Evolutionary conservation across 148 eudicot genomes (phyloP).

Genomic region (Chenopodium formosanum): DNA sequence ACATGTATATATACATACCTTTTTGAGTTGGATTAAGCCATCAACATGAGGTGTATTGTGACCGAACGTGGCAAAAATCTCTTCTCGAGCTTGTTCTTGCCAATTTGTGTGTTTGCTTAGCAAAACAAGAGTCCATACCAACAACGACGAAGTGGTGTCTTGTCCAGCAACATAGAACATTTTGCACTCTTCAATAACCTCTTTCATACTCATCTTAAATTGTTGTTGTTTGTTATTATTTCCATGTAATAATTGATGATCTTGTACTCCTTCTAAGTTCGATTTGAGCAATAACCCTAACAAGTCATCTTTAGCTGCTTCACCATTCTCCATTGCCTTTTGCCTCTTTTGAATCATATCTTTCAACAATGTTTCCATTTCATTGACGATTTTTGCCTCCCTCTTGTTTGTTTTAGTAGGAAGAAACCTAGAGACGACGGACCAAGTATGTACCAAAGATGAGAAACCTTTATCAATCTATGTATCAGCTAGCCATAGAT

Average conservation of each 20-base stretch:
- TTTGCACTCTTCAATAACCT: conserved; percentile 53
- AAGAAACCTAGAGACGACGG: conserved; percentile 24
- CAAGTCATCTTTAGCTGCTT: conserved; percentile 34
- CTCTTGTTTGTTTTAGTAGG: conserved; percentile 39
- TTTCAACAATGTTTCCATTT: conserved; percentile 29
- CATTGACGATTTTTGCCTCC: conserved; percentile 29
- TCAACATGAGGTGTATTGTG: conserved; percentile 26
- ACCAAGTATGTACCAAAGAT: neutral
- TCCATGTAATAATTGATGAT: neutral
- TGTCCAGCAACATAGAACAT: conserved; percentile 47
- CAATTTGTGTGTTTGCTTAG: conserved; percentile 42
- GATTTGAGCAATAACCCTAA: conserved; percentile 36
- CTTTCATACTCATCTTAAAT: conserved; percentile 35
- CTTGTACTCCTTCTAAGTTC: conserved; percentile 16
- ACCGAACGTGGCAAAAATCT: conserved; percentile 35
- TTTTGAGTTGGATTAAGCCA: conserved; percentile 35
- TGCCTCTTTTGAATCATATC: conserved; percentile 30
- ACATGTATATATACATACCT: conserved; percentile 15
- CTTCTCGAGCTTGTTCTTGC: conserved; percentile 46
- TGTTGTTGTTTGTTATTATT: neutral
- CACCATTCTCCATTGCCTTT: conserved; percentile 31
- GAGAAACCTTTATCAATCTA: neutral
- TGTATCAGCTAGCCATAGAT: too few species aligned
- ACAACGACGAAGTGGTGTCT: conserved; percentile 39
- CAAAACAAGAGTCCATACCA: conserved; percentile 46